Base-by-base conservation (phyloP, 306 rosid species). In the Luffa aegyptiaca region DNA sequence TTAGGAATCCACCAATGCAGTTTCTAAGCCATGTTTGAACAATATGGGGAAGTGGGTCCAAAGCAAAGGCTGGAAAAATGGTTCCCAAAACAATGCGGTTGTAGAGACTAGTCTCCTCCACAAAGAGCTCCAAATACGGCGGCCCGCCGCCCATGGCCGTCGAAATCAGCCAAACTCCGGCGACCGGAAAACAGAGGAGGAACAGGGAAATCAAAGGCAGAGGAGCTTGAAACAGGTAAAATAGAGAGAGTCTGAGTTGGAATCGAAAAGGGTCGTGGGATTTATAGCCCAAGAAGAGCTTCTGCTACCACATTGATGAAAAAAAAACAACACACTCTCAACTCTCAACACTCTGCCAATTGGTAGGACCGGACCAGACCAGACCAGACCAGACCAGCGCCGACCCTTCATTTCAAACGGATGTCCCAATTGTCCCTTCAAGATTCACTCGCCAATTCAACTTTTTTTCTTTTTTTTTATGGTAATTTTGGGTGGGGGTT, bases 1-100 rank as follows among this genome's bases (percentile, higher is more conserved):
- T 73, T 5, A 87, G 65, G 46, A 79, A 63, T 1, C 96, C 98
- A 7, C 92, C 97, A 64, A 95, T 73, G 92, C 81, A 92, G 86
- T 95, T 92, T 10, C 97, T 92, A 16, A 95, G 87, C 98, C 98
- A 95, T 0, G 92, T 82, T 82, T 90, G 98, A 49, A 86, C 10
- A 79, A 92, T 88, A 73, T 85, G 95, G 1, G 97, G 97, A 33
- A 95, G 88, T 56, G 92, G 90, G 75, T 48, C 84, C 90, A 91
- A 91, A 82, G 59, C 1, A 13, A 13, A 0, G 1, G 39, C 51
- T 0, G 97, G 97, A 74, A 92, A 82, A n/a, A 92, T 73, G 39
- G 20, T 41, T 0, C 85, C 89, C 1, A 95, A 87, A 14, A 95
- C 86, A 85, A 92, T 80, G 90, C 84, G 88, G 87, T 91, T 95